Evolutionary conservation across 352 stramenopile species (phyloP).

Genomic region (Pythium sukuiense): DNA sequence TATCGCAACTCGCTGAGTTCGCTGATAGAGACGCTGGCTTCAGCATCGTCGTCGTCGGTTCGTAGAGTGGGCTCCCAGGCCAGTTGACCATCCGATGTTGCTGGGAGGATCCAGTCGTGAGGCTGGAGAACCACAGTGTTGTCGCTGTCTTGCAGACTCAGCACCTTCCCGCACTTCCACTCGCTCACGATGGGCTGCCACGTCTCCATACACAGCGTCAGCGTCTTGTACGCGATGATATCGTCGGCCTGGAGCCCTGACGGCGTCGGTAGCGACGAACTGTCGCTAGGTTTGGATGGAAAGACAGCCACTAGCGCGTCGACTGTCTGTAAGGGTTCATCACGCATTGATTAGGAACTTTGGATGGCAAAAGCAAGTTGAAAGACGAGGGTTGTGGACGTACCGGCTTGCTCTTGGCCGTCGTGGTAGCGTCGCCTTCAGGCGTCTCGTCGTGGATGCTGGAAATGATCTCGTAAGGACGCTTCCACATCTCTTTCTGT

Average conservation of each 20-base stretch:
- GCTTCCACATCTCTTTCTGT: constrained; percentile 69
- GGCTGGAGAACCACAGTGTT: constrained; percentile 13
- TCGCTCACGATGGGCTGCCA: constrained; percentile 71
- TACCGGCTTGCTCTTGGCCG: constrained; percentile 21
- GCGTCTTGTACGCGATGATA: constrained; percentile 72
- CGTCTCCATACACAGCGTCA: constrained; percentile 75
- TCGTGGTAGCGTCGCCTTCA: neutral
- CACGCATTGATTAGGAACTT: neutral
- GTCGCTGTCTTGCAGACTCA: constrained; percentile 13
- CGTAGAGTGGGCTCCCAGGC: constrained; percentile 2
- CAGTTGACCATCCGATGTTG: neutral
- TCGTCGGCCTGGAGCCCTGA: constrained; percentile 41
- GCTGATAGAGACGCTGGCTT: constrained; percentile 5
- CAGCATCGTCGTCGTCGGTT: constrained; percentile 7
- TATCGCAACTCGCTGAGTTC: constrained; percentile 60
- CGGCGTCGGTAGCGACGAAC: constrained; percentile 7
- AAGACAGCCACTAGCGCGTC: constrained; percentile 33
- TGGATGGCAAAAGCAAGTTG: neutral
- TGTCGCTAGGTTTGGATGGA: constrained; percentile 18
- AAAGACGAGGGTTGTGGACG: neutral
- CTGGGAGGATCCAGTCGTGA: constrained; percentile 7
- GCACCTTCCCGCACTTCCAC: constrained; percentile 59
- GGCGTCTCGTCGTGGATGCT: constrained; percentile 39
- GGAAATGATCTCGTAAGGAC: constrained; percentile 75
- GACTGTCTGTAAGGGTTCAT: constrained; percentile 11